A percentile compares a stretch with the other conserved stretches of the same genome.
phyloP scores from a whole-genome alignment of 805 yeast species.

The Ogataea ramenticola region DNA sequence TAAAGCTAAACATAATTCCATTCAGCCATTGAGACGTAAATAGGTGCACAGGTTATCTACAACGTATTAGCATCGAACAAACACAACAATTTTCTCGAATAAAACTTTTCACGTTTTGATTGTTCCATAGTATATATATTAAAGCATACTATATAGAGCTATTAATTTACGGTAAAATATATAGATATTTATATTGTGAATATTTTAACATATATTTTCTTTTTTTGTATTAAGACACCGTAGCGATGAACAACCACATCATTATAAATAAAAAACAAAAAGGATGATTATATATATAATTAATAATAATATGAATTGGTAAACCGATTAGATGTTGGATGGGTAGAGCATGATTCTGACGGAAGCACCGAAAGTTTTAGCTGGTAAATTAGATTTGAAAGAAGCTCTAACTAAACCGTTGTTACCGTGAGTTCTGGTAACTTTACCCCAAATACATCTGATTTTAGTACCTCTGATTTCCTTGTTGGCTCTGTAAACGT shows the following conservation, averaged over 20 bases:
- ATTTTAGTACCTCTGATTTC: conserved; percentile 98
- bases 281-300: not conserved
- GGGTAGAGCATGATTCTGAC: conserved; percentile 99
- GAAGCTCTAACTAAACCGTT: conserved; percentile 97
- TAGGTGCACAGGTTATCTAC: too few relatives aligned
- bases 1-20: too few relatives aligned
- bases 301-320: not conserved
- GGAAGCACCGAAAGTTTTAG: conserved; percentile 99
- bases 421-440: conserved; percentile 98
- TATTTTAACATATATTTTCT: not conserved
- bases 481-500: conserved; percentile 98
- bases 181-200: not conserved
- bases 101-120: too few relatives aligned
- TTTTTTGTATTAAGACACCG: conserved; percentile 1
- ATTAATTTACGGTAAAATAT: too few relatives aligned
- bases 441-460: conserved; percentile 99
- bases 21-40: too few relatives aligned
- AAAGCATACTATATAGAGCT: too few relatives aligned
- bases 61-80: too few relatives aligned
- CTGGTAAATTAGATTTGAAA: conserved; percentile 98
- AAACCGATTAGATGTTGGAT: conserved; percentile 80
- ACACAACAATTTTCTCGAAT: too few relatives aligned
- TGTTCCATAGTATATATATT: too few relatives aligned
- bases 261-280: conserved; percentile 1
- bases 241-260: conserved; percentile 2